phyloP scores from a whole-genome alignment of 1,284 basidiomycete genomes.

The Boletus sp. region DNA sequence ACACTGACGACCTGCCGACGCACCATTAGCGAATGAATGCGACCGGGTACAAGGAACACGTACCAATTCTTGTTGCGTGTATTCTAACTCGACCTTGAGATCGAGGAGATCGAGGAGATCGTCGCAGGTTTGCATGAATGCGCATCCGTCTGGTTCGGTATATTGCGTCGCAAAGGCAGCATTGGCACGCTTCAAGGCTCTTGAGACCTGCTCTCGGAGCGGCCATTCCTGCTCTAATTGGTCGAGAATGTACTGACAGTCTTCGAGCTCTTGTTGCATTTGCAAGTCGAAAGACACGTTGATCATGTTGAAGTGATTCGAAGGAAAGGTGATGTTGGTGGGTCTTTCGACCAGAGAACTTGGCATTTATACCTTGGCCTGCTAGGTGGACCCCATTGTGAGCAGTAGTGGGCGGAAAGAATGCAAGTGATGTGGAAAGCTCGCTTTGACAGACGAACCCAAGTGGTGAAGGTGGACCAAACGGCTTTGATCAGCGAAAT shows the following conservation, averaged over 20 bases:
- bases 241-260: slow-evolving; percentile 1
- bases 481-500: slow-evolving; percentile 18
- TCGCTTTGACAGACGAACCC: slow-evolving; percentile 17
- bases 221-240: not conserved
- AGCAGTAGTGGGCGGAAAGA: not conserved
- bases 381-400: slow-evolving; percentile 15
- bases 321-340: not conserved
- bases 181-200: slow-evolving; percentile 16
- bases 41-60: not conserved
- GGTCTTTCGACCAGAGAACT: not conserved
- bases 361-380: slow-evolving; percentile 20
- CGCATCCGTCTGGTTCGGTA: slow-evolving; percentile 17
- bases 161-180: slow-evolving; percentile 21
- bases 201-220: slow-evolving; percentile 7
- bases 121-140: slow-evolving; percentile 19
- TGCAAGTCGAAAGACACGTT: not conserved
- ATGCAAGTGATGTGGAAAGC: not conserved
- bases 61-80: slow-evolving; percentile 23
- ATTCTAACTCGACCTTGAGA: not conserved
- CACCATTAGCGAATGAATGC: slow-evolving; percentile 10
- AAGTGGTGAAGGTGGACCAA: slow-evolving; percentile 14
- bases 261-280: not conserved
- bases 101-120: slow-evolving; percentile 21
- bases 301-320: slow-evolving; percentile 15
- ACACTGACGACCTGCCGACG: slow-evolving; percentile 23